phyloP scores from a whole-genome alignment of 2,329 filamentous ascomycete genomes.

The Grosmannia serpens region DNA sequence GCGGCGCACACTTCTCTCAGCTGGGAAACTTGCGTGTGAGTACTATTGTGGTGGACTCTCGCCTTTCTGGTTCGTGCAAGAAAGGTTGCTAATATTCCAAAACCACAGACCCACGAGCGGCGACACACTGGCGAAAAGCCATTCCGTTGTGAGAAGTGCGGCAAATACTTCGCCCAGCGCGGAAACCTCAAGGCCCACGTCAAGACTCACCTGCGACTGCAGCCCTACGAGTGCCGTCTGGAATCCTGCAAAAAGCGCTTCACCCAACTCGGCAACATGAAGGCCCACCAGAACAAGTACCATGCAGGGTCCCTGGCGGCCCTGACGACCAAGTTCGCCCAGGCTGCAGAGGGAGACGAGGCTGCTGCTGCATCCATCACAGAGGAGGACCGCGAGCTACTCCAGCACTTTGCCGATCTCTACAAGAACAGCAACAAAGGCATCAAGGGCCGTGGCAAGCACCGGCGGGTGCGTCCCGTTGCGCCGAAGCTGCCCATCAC shows the following conservation, averaged over 20 bases:
- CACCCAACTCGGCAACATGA: constrained; percentile 83
- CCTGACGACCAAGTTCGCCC: constrained; percentile 60
- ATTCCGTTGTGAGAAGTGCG: constrained; percentile 67
- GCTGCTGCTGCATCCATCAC: constrained; percentile 38
- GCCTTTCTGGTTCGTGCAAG: background rate
- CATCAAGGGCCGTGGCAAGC: constrained; percentile 90
- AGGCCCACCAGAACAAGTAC: constrained; percentile 93
- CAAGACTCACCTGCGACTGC: constrained; percentile 65
- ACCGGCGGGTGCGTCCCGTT: constrained; percentile 47
- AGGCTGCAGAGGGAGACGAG: constrained; percentile 45
- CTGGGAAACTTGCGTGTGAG: constrained; percentile 77
- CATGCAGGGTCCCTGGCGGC: constrained; percentile 62
- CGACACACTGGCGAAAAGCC: constrained; percentile 82
- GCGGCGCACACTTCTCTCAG: constrained; percentile 75
- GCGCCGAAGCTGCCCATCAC: constrained; percentile 16
- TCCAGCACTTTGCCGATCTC: constrained; percentile 69
- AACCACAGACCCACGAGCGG: constrained; percentile 63
- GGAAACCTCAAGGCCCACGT: constrained; percentile 78
- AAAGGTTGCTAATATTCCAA: background rate
- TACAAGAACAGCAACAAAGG: constrained; percentile 99
- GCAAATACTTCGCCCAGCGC: constrained; percentile 72
- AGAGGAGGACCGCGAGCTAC: constrained; percentile 56
- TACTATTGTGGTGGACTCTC: background rate
- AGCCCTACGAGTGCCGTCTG: constrained; percentile 70
- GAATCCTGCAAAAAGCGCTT: constrained; percentile 82